Evolutionary conservation across 306 rosid genomes (phyloP), one percentile per base, ranked within the genome.

Genomic region (Cucurbita ficifolia): DNA sequence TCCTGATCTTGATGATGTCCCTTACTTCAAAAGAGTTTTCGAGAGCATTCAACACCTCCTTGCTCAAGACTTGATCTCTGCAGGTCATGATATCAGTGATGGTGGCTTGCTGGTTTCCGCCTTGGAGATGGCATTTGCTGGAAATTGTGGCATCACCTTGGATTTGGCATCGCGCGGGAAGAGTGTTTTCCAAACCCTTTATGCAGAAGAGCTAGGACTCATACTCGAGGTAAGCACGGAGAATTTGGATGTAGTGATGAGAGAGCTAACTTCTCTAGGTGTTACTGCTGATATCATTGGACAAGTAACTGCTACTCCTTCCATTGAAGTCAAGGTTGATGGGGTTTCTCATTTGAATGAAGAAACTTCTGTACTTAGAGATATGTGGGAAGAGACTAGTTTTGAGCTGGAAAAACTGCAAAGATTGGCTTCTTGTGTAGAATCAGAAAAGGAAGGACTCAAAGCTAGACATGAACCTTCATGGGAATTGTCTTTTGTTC

Each of bases 51-150:
- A 92, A 75, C 83, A 73, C 45, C 96, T 92, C 73, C 82, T 92
- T 43, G 71, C 78, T 4, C 87, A 88, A 50, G 96, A 83, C 71
- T 68, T 87, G 68, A 90, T 92, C 74, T 90, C 96, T 57, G 96
- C 98, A 65, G 70, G 70, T 39, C 98, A 89, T 84, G 98, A 92
- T 75, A 85, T 92, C 49, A 92, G 98, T 76, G 98, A 92, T 77
- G 98, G 98, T 76, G 98, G 96, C 55, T 54, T 88, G 72, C 78
- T 92, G 75, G 90, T 84, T 53, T 84, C 86, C 78, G 90, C 91
- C 76, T 78, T 88, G 51, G 98, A 92, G 86, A 92, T 92, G 98
- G 96, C 98, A 74, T 90, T 92, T 87, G 88, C 93, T 59, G 96
- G 98, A 29, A 88, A 90, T 49, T 75, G 87, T 54, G 98, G 98